Base-by-base conservation (phyloP, 768 basidiomycete species). In the Panus rudis region DNA sequence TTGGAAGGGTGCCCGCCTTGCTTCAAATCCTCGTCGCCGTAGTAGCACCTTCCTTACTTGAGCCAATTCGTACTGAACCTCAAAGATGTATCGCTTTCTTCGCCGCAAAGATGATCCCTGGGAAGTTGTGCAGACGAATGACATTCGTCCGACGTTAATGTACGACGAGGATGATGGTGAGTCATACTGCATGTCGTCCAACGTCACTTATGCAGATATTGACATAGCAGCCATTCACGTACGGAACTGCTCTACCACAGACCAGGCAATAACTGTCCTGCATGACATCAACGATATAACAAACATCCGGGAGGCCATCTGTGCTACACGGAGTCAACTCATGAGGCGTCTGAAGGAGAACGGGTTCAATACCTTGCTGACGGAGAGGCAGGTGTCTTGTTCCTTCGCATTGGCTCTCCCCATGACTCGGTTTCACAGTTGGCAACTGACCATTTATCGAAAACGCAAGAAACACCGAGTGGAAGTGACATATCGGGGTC, bases 61-160 rank as follows among this genome's bases (percentile, higher is more conserved):
- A n/a, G n/a, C n/a, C n/a, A n/a, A n/a, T n/a, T n/a, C n/a, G n/a
- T n/a, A n/a, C n/a, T n/a, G n/a, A n/a, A n/a, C n/a, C n/a, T n/a
- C n/a, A n/a, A n/a, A n/a, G n/a, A n/a, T n/a, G n/a, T n/a, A n/a
- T n/a, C n/a, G n/a, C n/a, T n/a, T 64, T 48, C 73, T 82, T 52
- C 70, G 76, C 47, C 75, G 69, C 49, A 48, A 52, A 23, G 75
- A 81, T 54, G 64, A 64, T 7, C 75, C 83, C 27, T 89, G 86
- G 86, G 86, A 89, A 64, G 84, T 88, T 31, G 80, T 87, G 22
- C 78, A 79, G 45, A 77, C 70, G 55, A 75, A 73, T 54, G 62
- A 67, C 24, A 75, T 89, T 38, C 73, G 79, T 35, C 79, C 85
- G 20, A 73, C 87, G 12, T 67, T 74, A 14, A 76, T 73, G 60